Evolutionary conservation across 2,329 filamentous ascomycete species (phyloP), one percentile per base, ranked within the genome.

Genomic region (Fusarium euwallaceae): DNA sequence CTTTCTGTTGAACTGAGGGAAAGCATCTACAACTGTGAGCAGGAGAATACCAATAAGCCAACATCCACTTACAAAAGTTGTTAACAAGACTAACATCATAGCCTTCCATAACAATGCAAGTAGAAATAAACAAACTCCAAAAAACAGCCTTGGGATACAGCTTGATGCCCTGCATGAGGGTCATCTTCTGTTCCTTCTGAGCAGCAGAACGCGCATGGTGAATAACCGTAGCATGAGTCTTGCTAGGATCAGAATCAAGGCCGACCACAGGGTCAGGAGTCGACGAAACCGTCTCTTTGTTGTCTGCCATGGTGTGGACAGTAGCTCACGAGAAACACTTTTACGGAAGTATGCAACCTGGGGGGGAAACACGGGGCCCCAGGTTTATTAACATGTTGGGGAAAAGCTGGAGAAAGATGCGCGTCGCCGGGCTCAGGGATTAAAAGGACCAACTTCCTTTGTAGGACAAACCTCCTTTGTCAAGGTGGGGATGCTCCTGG

Each of bases 31-130:
- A 9, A 5, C 5, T 20, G 27, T 32, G 1, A 24, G 66, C 17
- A 64, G 27, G 22, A n/a, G 16, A 60, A 34, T 2, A 17, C 3
- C 12, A 34, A 32, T 24, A 1, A n/a, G 22, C 4, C 5, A 27
- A 11, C 8, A 37, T 3, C 2, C 11, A 67, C 74, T 53, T 27
- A 76, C 74, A 76, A 8, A 76, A 76, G 43, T 77, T 77, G 63
- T 76, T 76, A 0, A 76, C 74, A 0, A 76, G 55, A 4, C 66
- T 67, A 27, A 76, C 73, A 3, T 76, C 74, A 4, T 75, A 76
- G 10, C 74, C 74, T 55, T 76, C 74, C 74, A 76, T 76, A 16
- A 76, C 74, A 61, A 76, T 76, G 20, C 72, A 76, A 10, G 74
- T 76, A 2, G 74, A 76, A 29, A 76, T 76, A 7, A 76, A 64